phyloP scores from a whole-genome alignment of 225 moss, liverwort and hornwort genomes.

The Pseudisothecium myosuroides region DNA sequence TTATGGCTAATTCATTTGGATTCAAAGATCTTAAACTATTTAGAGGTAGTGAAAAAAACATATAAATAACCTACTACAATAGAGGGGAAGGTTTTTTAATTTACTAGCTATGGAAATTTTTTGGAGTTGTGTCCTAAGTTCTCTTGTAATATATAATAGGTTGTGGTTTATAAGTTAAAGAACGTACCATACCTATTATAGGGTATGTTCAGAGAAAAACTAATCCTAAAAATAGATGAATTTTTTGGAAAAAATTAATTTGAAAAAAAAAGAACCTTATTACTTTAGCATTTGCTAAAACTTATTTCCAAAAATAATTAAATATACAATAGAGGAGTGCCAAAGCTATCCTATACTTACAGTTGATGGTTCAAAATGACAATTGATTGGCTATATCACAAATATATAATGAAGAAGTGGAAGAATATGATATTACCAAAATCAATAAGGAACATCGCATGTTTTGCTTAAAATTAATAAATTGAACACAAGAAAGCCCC shows the following conservation, averaged over 20 bases:
- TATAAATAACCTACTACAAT: too few relatives aligned
- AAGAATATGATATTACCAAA: background rate
- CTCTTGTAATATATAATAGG: background rate
- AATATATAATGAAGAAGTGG: background rate
- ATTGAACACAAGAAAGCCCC: background rate
- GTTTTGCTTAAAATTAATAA: background rate
- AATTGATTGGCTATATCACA: background rate
- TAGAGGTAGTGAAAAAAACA: too few relatives aligned
- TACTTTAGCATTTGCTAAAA: background rate
- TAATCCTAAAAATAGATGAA: background rate
- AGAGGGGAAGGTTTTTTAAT: background rate
- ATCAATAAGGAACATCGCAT: background rate
- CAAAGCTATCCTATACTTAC: background rate
- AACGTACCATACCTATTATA: too few relatives aligned
- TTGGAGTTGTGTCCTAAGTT: background rate
- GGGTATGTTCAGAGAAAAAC: fast-evolving
- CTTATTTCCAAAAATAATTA: background rate
- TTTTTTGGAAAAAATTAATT: too few relatives aligned
- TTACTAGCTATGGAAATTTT: background rate
- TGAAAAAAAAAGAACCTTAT: fast-evolving
- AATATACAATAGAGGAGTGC: fast-evolving
- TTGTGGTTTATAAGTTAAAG: background rate
- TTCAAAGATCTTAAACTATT: too few relatives aligned
- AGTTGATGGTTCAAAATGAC: background rate
- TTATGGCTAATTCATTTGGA: too few relatives aligned